Evolutionary conservation across 805 yeast species (phyloP).

Genomic region (Kuraishia cidri): DNA sequence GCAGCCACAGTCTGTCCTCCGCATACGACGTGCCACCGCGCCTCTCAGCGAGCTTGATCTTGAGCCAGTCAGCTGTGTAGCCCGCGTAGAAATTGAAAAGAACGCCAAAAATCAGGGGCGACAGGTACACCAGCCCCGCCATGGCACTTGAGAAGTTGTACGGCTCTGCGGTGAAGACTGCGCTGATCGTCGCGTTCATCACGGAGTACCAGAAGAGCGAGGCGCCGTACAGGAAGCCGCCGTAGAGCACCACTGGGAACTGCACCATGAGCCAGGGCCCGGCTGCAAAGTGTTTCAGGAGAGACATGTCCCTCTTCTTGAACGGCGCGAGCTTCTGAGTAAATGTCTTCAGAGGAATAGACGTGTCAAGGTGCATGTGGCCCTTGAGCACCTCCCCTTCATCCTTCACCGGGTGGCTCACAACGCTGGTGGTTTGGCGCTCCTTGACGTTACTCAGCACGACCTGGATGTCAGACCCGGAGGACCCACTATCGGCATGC

Average conservation of each 20-base stretch:
- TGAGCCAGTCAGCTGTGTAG: constrained; percentile 40
- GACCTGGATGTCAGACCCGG: no score
- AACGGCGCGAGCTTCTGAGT: constrained; percentile 25
- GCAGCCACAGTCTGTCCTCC: constrained; percentile 50
- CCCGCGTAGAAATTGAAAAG: constrained; percentile 39
- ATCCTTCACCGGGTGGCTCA: neutral
- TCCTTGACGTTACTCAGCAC: constrained; percentile 2
- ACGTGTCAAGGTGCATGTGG: neutral
- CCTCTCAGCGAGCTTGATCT: constrained; percentile 35
- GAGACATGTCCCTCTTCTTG: constrained; percentile 11
- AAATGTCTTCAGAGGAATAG: constrained; percentile 3
- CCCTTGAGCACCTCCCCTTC: constrained; percentile 1
- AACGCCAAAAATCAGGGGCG: constrained; percentile 41
- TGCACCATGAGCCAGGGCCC: constrained; percentile 31
- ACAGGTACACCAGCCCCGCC: constrained; percentile 42
- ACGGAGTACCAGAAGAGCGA: constrained; percentile 39
- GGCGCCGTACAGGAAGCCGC: constrained; percentile 47
- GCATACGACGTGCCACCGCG: constrained; percentile 45
- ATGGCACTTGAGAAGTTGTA: constrained; percentile 39
- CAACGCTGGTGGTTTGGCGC: neutral
- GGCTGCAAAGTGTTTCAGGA: constrained; percentile 18
- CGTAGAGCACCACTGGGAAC: constrained; percentile 49
- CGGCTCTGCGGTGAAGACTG: constrained; percentile 34
- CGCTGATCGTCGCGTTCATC: constrained; percentile 39
- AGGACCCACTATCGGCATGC: neutral